phyloP scores from a whole-genome alignment of 148 eudicot genomes.

The Rhododendron williamsianum region DNA sequence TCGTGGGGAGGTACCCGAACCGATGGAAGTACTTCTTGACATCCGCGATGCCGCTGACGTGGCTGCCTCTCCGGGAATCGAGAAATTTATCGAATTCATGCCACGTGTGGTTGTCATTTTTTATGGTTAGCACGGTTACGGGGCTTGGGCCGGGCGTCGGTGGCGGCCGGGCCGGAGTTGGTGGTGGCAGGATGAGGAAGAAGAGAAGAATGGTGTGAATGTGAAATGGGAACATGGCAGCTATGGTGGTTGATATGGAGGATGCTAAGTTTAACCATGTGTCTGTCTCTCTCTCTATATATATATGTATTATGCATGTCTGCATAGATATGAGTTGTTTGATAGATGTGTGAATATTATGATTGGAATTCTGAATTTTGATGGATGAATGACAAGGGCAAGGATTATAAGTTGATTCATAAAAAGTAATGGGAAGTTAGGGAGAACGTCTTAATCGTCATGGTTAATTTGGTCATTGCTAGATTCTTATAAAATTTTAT shows the following conservation, averaged over 20 bases:
- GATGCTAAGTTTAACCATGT: not conserved
- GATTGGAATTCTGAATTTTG: not conserved
- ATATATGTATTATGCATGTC: no score
- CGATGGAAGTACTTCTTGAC: constrained; percentile 48
- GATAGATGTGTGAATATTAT: not conserved
- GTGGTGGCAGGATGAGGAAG: constrained; percentile 16
- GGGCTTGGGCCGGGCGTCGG: constrained; percentile 5
- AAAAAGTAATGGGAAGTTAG: not conserved
- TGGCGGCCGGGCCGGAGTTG: constrained; percentile 13
- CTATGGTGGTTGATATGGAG: not conserved
- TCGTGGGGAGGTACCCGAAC: constrained; percentile 43
- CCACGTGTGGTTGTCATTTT: constrained; percentile 27
- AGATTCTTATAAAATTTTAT: not conserved
- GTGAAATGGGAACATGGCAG: constrained; percentile 16
- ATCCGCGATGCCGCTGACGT: constrained; percentile 29
- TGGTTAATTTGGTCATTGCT: not conserved
- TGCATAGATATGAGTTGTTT: not conserved
- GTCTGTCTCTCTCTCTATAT: not conserved
- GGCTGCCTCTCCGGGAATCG: constrained; percentile 38
- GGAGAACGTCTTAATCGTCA: not conserved
- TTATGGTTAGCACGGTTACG: not conserved
- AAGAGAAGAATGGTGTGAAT: constrained; percentile 6
- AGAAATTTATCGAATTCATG: constrained; percentile 30
- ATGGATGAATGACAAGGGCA: not conserved
- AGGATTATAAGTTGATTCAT: not conserved